Base-by-base conservation (phyloP, 2,329 filamentous ascomycete genomes). In the Chaetomiaceae sp. region DNA sequence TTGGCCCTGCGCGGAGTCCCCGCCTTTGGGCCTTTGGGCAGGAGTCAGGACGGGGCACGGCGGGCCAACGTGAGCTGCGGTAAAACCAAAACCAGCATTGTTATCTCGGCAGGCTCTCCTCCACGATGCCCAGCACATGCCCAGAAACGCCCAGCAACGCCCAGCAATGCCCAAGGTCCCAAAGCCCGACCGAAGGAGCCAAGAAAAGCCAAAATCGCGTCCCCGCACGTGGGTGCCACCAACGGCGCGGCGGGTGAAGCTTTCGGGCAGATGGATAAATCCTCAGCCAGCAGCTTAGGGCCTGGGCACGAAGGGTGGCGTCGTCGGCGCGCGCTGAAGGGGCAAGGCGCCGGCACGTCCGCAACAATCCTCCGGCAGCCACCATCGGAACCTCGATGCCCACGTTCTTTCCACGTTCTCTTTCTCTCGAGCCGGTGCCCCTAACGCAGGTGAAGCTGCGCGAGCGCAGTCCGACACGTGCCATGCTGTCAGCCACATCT, bases 251-350 rank as follows among this genome's bases (percentile, higher is more conserved):
- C 52, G 56, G 58, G 35, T 55, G 55, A 59, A 56, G 56, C 50
- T 39, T 40, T 60, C 56, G 56, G 59, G 52, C 56, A 54, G 55
- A 60, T 53, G 58, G 58, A 57, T 58, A 57, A 57, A 60, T 53
- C 21, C 50, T 43, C 46, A 42, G 41, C 44, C 50, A 42, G 34
- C 17, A 35, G 45, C 19, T 17, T 5, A 21, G 16, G 8, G 48
- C 6, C 48, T 44, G 34, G 38, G 51, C 48, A 56, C 48, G 43
- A 53, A 27, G 33, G 16, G 51, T 56, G 46, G 48, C 55, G 49
- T 48, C 43, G 13, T 41, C 34, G 16, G 42, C 21, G 25, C 4
- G 10, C 14, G 39, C 35, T 38, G 31, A 48, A 46, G 21, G 35
- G 42, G 48, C 9, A 48, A 50, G 34, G 52, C 48, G 48, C 30